phyloP scores from a whole-genome alignment of 257 asterid species.

The Avicennia marina region DNA sequence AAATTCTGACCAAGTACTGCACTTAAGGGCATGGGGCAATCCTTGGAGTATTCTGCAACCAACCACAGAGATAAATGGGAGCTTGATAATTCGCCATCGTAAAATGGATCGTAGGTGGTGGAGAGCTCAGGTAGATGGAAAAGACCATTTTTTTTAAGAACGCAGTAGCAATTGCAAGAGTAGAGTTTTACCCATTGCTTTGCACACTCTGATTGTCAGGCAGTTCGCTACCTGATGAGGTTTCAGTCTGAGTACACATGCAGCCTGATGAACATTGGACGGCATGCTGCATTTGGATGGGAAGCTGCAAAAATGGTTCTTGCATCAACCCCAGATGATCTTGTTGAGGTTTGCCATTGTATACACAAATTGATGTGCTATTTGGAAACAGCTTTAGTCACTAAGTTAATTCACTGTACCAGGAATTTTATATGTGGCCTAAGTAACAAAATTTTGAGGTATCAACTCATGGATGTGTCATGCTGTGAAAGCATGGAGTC shows the following conservation, averaged over 20 bases:
- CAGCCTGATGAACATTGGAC: constrained; percentile 66
- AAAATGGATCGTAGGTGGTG: constrained; percentile 99
- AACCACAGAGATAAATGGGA: constrained; percentile 92
- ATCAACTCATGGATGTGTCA: too few relatives aligned
- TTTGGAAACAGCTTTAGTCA: too few relatives aligned
- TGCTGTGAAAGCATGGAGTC: too few relatives aligned
- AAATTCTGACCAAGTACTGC: not conserved
- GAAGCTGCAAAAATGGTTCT: constrained; percentile 83
- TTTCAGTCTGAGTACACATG: constrained; percentile 78
- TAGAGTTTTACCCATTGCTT: too few relatives aligned
- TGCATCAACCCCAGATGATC: constrained; percentile 31
- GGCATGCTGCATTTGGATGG: constrained; percentile 75
- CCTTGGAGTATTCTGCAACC: constrained; percentile 96
- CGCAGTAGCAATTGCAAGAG: too few relatives aligned
- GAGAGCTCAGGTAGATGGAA: constrained; percentile 81
- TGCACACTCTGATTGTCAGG: constrained; percentile 43
- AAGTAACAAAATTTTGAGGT: too few relatives aligned
- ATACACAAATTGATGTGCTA: too few relatives aligned
- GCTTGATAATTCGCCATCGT: constrained; percentile 64
- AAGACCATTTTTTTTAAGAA: too few relatives aligned
- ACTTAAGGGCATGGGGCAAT: constrained; percentile 75
- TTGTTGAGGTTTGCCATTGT: constrained; percentile 45
- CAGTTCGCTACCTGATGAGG: constrained; percentile 91
- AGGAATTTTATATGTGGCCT: too few relatives aligned
- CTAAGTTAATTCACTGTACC: too few relatives aligned